phyloP scores from a whole-genome alignment of 495 filamentous ascomycete genomes.

The Cairneyella variabilis region DNA sequence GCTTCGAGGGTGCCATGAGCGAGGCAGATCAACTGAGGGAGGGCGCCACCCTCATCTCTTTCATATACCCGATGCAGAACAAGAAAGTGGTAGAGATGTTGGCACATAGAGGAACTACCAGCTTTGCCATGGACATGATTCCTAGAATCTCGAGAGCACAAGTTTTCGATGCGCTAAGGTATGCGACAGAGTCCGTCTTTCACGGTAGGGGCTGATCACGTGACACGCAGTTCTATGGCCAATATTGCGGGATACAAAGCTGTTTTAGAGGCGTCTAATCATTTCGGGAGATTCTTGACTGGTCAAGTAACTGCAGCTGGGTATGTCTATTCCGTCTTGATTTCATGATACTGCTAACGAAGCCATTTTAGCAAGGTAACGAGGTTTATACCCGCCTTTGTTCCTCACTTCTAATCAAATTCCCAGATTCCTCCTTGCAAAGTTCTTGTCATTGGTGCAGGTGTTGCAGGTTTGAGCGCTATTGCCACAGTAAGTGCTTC shows the following conservation, averaged over 20 bases:
- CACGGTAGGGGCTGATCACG: constrained; percentile 4
- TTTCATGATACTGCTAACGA: constrained; percentile 22
- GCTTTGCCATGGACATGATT: constrained; percentile 83
- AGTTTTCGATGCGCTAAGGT: constrained; percentile 69
- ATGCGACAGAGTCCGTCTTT: constrained; percentile 13
- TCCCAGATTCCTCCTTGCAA: constrained; percentile 74
- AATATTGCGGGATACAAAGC: constrained; percentile 88
- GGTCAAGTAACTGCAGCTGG: constrained; percentile 82
- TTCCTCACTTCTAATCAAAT: constrained; percentile 9
- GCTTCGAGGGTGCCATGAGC: constrained; percentile 36
- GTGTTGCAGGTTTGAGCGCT: constrained; percentile 76
- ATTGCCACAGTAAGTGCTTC: constrained; percentile 55
- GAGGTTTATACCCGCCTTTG: neutral
- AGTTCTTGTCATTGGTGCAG: constrained; percentile 77
- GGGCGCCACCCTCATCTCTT: constrained; percentile 67
- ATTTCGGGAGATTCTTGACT: constrained; percentile 77
- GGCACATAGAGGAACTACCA: constrained; percentile 56
- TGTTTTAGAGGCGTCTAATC: constrained; percentile 76
- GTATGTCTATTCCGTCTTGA: constrained; percentile 19
- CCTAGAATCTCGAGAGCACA: constrained; percentile 80
- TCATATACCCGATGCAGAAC: constrained; percentile 73
- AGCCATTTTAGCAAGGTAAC: constrained; percentile 23
- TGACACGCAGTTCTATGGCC: constrained; percentile 61
- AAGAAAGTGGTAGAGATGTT: constrained; percentile 63
- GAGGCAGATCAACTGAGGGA: constrained; percentile 58